These are phyloP conservation scores for Huntiella moniliformis DNA, from an alignment of 2,329 filamentous ascomycete species.

Conservation along the genomic window DNA sequence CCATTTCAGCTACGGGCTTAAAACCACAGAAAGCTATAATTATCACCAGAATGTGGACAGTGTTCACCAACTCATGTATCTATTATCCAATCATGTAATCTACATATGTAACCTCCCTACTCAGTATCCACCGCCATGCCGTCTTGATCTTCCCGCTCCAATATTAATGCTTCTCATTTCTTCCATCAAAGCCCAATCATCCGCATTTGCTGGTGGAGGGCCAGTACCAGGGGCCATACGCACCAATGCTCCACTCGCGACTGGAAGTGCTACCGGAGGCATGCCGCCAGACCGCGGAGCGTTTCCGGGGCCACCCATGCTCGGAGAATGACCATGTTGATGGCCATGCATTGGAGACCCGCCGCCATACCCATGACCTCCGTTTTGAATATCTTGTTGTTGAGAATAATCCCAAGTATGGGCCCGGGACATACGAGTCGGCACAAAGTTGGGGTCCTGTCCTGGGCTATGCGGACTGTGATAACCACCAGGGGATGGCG, in stretches of 20 bases:
- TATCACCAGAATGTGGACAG: too few species aligned
- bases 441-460: slow-evolving; percentile 19
- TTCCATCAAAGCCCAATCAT: slow-evolving; percentile 43
- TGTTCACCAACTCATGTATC: too few species aligned
- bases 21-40: too few species aligned
- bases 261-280: slow-evolving; percentile 18
- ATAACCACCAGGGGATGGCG: slow-evolving; percentile 16
- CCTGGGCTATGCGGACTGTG: background rate
- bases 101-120: too few species aligned
- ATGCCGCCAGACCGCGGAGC: slow-evolving; percentile 43
- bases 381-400: slow-evolving; percentile 1
- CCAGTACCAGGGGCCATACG: slow-evolving; percentile 15
- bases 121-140: slow-evolving; percentile 26
- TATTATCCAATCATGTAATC: too few species aligned
- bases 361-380: background rate
- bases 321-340: background rate
- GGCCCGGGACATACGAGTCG: slow-evolving; percentile 25
- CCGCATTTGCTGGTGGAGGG: slow-evolving; percentile 20
- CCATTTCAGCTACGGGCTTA: too few species aligned
- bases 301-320: slow-evolving; percentile 16
- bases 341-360: background rate
- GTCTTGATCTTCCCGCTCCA: slow-evolving; percentile 37
- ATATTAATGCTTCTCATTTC: slow-evolving; percentile 53
- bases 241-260: slow-evolving; percentile 24
- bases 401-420: slow-evolving; percentile 30